Base-by-base conservation (phyloP, 805 yeast species). In the Priceomyces castillae region DNA sequence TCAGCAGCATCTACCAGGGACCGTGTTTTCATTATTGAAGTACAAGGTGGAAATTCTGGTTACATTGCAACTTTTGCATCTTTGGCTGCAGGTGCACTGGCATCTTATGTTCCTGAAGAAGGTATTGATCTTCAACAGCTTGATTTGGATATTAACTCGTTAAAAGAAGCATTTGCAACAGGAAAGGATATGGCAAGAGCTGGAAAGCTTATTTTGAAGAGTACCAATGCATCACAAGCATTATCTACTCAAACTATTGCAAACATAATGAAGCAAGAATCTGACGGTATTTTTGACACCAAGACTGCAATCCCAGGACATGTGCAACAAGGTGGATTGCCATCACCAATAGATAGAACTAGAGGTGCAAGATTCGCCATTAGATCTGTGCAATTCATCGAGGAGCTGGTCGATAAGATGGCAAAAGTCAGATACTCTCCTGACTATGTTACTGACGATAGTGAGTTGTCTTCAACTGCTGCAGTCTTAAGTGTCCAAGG, bases 281-380 rank as follows among this genome's bases (percentile, higher is more conserved):
- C 90, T 28, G 65, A 76, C 30, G 87, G 86, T 38, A 76, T 74
- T 51, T 94, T 87, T 61, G 97, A 90, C 57, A 85, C 94, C 14
- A 84, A 95, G 63, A 90, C 96, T 3, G 98, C 98, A 12, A 81
- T 90, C 47, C 99, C 99, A 20, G 99, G 99, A 23, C 98, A 92
- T 61, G 94, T 92, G 46, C 99, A 94, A 74, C 99, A 94, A 69
- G 99, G 99, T 62, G 94, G 90, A 47, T 78, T 81, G 42, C 99
- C 99, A 40, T 84, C 96, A 6, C 89, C 98, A 5, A 86, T 90
- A 72, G 99, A 94, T 63, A 81, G 98, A 64, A 83, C 90, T 30
- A 78, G 84, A 51, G 96, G 96, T 5, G 82, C 90, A 4, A 80
- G 98, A 62, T 84, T 85, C 63, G 96, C 96, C 3, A 85, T 92